Percentiles rank a stretch among this genome's conserved stretches.
Conservation (phyloP, 352 stramenopile genomes). For the Phytophthora boehmeriae region DNA sequence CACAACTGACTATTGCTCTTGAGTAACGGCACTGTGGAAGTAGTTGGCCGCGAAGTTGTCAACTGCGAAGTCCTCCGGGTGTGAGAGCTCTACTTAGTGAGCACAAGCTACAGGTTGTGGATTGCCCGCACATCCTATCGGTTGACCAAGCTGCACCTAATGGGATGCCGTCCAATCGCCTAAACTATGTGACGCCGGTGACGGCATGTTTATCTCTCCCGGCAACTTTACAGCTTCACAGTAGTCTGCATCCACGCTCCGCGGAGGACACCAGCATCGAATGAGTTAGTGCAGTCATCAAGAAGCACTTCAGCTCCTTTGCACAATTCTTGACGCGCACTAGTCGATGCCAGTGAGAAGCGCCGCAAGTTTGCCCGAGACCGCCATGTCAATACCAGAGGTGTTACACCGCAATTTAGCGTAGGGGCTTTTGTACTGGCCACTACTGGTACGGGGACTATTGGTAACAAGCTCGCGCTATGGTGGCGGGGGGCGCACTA, state of each 20-base stretch:
- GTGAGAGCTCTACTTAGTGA: constrained; percentile 1
- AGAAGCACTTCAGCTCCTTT: too few species aligned
- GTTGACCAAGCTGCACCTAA: constrained; percentile 22
- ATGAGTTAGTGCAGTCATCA: constrained; percentile 12
- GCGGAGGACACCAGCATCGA: background rate
- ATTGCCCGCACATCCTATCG: background rate
- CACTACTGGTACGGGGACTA: background rate
- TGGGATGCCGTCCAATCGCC: constrained; percentile 5
- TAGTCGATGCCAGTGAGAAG: constrained; percentile 23
- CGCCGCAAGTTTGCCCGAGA: background rate
- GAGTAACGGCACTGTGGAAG: constrained; percentile 11
- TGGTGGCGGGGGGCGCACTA: constrained; percentile 19
- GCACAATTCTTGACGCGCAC: background rate
- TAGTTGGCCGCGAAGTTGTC: too few species aligned
- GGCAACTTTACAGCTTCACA: background rate
- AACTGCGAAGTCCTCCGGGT: background rate
- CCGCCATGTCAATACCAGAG: constrained; percentile 6
- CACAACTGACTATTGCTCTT: constrained; percentile 6
- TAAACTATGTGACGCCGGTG: background rate
- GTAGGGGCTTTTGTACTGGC: constrained; percentile 26
- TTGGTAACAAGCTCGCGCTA: constrained; percentile 22
- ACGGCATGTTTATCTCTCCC: constrained; percentile 22
- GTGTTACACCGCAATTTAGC: constrained; percentile 18
- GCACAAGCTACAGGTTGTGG: background rate
- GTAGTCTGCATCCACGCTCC: constrained; percentile 3